Evolutionary conservation across 2,329 filamentous ascomycete genomes (phyloP), one percentile per base, ranked within the genome.

Genomic region (Aspergillus sp.): DNA sequence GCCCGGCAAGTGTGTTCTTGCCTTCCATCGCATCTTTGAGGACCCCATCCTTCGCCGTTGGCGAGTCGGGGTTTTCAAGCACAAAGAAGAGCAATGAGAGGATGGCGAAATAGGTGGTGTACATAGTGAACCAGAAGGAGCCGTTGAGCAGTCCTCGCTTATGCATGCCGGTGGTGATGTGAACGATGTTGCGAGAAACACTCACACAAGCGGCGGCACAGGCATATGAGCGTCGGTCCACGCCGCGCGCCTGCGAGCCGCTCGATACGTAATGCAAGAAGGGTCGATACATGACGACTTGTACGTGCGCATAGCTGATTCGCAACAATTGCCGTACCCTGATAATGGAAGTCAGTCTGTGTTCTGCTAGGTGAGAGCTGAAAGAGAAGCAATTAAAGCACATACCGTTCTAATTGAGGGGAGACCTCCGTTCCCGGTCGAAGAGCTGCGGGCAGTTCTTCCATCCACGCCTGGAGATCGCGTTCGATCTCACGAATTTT

Each of bases 21-120:
- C 94, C 95, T 63, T 92, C 90, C 61, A 87, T 84, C 0, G 93
- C 94, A 76, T 98, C 94, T 55, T 88, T 88, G 60, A 97, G 80
- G 22, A 97, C 89, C 22, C 76, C 75, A 62, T 96, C 92, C 54
- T 89, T 84, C 46, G 84, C 85, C 2, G 83, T 85, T 0, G 82
- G 77, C 54, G 81, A 85, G 58, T 86, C 82, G 1, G 85, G 85
- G 60, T 88, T 88, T 71, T 88, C 86, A 12, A 87, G 77, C 9
- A 86, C 85, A 65, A 85, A 88, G 66, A 86, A 88, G 10, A 88
- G 77, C 56, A 88, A 77, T 0, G 86, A 86, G 39, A 89, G 73
- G 57, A 88, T 87, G 14, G 86, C 84, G 70, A 88, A 88, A 71
- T 88, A 89, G 0, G 85, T 87, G 7, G 86, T 88, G 66, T 89